phyloP scores from a whole-genome alignment of 2,329 filamentous ascomycete species.

The Botrytis sinoallii region DNA sequence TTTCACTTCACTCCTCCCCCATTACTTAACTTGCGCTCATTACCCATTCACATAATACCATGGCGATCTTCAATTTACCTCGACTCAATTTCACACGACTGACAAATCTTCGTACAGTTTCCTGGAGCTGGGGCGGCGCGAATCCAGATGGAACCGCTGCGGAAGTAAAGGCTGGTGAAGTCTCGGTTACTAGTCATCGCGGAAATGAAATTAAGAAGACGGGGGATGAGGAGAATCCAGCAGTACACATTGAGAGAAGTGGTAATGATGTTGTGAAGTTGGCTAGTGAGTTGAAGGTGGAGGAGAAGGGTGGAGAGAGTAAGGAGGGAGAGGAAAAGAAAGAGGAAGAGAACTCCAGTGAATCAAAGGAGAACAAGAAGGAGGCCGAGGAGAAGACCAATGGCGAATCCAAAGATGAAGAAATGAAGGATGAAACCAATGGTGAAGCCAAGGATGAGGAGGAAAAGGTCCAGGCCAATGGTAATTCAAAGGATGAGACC shows the following conservation, averaged over 20 bases:
- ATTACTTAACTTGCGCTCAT: not conserved
- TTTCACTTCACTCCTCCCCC: not conserved
- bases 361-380: not conserved
- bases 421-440: conserved; percentile 36
- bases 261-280: conserved; percentile 65
- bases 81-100: not conserved
- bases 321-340: conserved; percentile 36
- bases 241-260: conserved; percentile 54
- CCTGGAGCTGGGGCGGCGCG: conserved; percentile 58
- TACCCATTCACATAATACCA: not conserved
- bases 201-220: conserved; percentile 65
- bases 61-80: not conserved
- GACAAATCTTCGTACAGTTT: conserved; percentile 45
- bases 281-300: conserved; percentile 57
- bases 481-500: conserved; percentile 9
- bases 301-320: conserved; percentile 19
- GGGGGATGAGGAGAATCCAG: conserved; percentile 57
- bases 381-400: not conserved
- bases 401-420: conserved; percentile 26
- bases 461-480: conserved; percentile 24
- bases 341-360: not conserved
- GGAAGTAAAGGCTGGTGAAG: conserved; percentile 56
- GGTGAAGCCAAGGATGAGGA: conserved; percentile 29
- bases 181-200: conserved; percentile 57
- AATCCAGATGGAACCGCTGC: conserved; percentile 55